phyloP scores from a whole-genome alignment of 2,329 filamentous ascomycete genomes.

The Penicillium thymicola region DNA sequence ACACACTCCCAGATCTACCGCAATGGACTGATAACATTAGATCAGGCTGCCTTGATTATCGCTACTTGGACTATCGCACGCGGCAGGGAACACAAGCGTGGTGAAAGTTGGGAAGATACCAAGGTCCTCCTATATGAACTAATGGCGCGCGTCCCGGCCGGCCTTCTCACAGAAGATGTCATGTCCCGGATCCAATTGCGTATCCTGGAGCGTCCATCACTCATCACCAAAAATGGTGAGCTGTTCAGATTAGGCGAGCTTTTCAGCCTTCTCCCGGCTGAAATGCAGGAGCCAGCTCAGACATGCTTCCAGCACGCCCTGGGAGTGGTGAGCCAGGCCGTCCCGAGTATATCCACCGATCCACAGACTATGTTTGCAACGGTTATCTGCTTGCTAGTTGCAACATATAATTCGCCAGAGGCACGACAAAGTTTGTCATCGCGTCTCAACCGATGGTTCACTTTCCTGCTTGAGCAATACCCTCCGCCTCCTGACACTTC shows the following conservation, averaged over 20 bases:
- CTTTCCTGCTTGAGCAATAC: conserved; percentile 36
- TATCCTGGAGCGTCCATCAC: conserved; percentile 33
- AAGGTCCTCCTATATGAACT: conserved; percentile 30
- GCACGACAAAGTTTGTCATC: conserved; percentile 24
- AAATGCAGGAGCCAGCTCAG: conserved; percentile 25
- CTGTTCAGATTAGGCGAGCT: conserved; percentile 34
- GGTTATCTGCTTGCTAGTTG: conserved; percentile 35
- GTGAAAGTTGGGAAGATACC: conserved; percentile 25
- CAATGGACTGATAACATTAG: conserved; percentile 40
- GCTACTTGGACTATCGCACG: conserved; percentile 39
- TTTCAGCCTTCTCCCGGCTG: conserved; percentile 27
- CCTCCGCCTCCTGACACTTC: conserved; percentile 31
- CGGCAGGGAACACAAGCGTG: conserved; percentile 29
- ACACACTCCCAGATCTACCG: conserved; percentile 42
- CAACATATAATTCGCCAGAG: conserved; percentile 20
- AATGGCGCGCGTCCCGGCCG: conserved; percentile 30
- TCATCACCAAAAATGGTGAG: conserved; percentile 36
- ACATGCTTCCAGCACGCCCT: conserved; percentile 26
- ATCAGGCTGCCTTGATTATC: conserved; percentile 39
- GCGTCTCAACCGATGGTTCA: conserved; percentile 37
- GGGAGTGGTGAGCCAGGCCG: conserved; percentile 16
- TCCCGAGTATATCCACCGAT: conserved; percentile 19
- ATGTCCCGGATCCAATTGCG: conserved; percentile 29
- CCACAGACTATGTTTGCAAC: conserved; percentile 22
- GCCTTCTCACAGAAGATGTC: conserved; percentile 29